Evolutionary conservation across 768 basidiomycete genomes (phyloP).

Genomic region (Hygrocybe punicea): DNA sequence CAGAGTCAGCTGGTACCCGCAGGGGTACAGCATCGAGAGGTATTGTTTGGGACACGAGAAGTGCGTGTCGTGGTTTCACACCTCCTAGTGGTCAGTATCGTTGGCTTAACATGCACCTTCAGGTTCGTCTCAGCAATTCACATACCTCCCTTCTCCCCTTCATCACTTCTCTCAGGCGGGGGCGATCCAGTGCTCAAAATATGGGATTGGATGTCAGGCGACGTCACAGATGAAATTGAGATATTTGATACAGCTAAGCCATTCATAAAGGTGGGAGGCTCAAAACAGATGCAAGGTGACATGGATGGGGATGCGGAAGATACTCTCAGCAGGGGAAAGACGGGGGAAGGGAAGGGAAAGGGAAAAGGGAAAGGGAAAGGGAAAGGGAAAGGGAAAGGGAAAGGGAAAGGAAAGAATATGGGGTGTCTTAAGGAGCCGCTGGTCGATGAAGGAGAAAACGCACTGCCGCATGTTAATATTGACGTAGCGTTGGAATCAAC

Average conservation of each 20-base stretch:
- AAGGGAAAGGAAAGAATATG: background rate
- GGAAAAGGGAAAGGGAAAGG: background rate
- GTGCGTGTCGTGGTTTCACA: slow-evolving; percentile 44
- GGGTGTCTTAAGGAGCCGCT: background rate
- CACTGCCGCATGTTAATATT: too few relatives aligned
- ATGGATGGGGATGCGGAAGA: slow-evolving; percentile 34
- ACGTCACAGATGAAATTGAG: slow-evolving; percentile 47
- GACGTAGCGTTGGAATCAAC: background rate
- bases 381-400: background rate
- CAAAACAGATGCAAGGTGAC: slow-evolving; percentile 34
- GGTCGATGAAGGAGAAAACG: too few relatives aligned
- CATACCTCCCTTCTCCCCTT: slow-evolving; percentile 48
- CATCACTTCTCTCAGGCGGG: slow-evolving; percentile 75
- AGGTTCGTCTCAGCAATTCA: slow-evolving; percentile 86
- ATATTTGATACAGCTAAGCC: slow-evolving; percentile 49
- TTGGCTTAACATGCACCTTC: background rate
- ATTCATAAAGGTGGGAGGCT: slow-evolving; percentile 43
- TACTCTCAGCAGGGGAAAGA: slow-evolving; percentile 17
- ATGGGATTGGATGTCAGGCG: slow-evolving; percentile 77
- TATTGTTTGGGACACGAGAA: slow-evolving; percentile 83
- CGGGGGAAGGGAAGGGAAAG: slow-evolving; percentile 10
- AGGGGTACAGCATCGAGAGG: slow-evolving; percentile 79
- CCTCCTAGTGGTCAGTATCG: background rate
- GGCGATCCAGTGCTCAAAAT: slow-evolving; percentile 75
- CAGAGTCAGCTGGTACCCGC: slow-evolving; percentile 84